These are phyloP conservation scores for Clausena lansium DNA, from an alignment of 345 rosid species.

Conservation along the genomic window DNA sequence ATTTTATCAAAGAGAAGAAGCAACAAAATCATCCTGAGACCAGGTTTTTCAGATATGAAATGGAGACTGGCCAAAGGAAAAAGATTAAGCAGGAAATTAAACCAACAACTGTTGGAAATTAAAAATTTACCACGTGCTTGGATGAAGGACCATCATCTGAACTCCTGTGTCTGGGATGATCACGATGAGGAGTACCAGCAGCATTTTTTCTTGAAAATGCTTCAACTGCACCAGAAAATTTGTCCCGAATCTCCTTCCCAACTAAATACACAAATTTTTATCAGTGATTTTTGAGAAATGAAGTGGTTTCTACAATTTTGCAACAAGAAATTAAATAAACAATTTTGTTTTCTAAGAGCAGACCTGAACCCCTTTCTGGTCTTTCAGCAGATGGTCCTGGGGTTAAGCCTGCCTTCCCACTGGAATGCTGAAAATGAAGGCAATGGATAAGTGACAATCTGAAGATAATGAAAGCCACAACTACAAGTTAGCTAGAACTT, in stretches of 20 bases:
- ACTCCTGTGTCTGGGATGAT: conserved; percentile 50
- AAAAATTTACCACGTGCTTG: conserved; percentile 48
- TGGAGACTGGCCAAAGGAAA: not conserved
- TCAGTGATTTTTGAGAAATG: not conserved
- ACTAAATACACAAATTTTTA: conserved; percentile 23
- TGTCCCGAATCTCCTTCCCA: conserved; percentile 63
- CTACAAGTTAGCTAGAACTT: conserved; percentile 17
- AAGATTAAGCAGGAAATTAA: not conserved
- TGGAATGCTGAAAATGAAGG: conserved; percentile 32
- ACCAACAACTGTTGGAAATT: not conserved
- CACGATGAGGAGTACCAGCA: conserved; percentile 41
- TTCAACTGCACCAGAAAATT: conserved; percentile 67
- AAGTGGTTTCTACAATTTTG: conserved; percentile 3
- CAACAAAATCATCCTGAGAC: not conserved
- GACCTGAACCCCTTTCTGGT: conserved; percentile 51
- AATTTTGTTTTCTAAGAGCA: not conserved
- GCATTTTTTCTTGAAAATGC: conserved; percentile 66
- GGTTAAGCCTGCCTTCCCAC: conserved; percentile 44
- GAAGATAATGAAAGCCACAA: not conserved
- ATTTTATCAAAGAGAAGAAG: not conserved
- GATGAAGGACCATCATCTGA: conserved; percentile 56
- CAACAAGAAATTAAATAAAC: not conserved
- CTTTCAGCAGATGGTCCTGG: conserved; percentile 54
- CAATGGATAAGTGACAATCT: conserved; percentile 7
- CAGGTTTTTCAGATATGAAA: not conserved